A percentile compares a stretch with the other conserved stretches of the same genome.
phyloP scores from a whole-genome alignment of 1,284 basidiomycete species.

The Nidula niveotomentosa region DNA sequence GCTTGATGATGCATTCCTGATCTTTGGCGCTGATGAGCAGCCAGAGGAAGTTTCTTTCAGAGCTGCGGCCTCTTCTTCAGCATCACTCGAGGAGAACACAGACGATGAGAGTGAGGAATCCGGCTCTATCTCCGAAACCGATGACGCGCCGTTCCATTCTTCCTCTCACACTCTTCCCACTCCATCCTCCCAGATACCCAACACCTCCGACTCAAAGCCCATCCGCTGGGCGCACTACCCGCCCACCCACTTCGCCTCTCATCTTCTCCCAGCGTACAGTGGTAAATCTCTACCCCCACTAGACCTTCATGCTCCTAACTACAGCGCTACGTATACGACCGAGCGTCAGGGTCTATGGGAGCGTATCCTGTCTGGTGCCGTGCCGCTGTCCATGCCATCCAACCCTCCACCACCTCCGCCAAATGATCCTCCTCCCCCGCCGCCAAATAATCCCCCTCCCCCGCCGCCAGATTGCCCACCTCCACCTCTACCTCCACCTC shows the following conservation, averaged over 20 bases:
- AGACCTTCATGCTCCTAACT: conserved; percentile 16
- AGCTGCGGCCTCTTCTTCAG: neutral
- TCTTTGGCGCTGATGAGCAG: conserved; percentile 31
- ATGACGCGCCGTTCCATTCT: conserved; percentile 4
- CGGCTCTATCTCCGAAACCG: neutral
- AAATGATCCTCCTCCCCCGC: conserved; percentile 16
- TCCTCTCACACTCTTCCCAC: conserved; percentile 1
- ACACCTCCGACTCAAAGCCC: neutral
- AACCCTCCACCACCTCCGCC: conserved; percentile 4
- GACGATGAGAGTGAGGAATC: neutral
- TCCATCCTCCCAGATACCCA: neutral
- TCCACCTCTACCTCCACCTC: conserved; percentile 19
- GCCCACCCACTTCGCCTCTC: conserved; percentile 54
- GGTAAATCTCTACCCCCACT: conserved; percentile 35
- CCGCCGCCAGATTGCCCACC: conserved; percentile 23
- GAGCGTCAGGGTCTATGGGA: conserved; percentile 41
- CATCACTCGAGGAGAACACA: neutral
- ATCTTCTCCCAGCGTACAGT: conserved; percentile 54
- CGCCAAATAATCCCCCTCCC: conserved; percentile 14
- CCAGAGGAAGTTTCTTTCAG: conserved; percentile 19
- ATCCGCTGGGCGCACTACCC: conserved; percentile 67
- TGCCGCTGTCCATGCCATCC: conserved; percentile 6
- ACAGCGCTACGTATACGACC: conserved; percentile 31
- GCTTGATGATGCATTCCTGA: conserved; percentile 25
- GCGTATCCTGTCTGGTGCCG: conserved; percentile 22